Conservation (phyloP, 2,329 filamentous ascomycete genomes). For the Incumbomyces delicatus region DNA sequence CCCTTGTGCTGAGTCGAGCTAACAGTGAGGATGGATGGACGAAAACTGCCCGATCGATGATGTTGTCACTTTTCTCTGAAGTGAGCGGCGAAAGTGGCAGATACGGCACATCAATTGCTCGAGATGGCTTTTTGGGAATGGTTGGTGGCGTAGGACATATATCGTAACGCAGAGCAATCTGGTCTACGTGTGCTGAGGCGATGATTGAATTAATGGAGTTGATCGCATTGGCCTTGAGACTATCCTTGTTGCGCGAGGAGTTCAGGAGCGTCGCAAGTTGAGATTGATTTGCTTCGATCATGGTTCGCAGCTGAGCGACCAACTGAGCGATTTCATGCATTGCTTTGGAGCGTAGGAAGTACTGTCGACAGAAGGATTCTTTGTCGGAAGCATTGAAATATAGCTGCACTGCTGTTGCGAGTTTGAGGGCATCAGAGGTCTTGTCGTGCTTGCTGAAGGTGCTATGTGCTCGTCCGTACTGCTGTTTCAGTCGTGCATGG, state of each 20-base stretch:
- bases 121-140: slow-evolving; percentile 57
- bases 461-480: slow-evolving; percentile 62
- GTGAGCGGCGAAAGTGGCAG: slow-evolving; percentile 62
- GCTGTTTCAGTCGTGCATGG: slow-evolving; percentile 54
- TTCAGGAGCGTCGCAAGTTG: slow-evolving; percentile 52
- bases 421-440: slow-evolving; percentile 77
- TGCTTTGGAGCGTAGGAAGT: slow-evolving; percentile 79
- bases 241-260: slow-evolving; percentile 48
- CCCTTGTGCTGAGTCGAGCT: slow-evolving; percentile 55
- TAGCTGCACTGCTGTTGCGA: slow-evolving; percentile 78
- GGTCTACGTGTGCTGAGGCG: slow-evolving; percentile 85
- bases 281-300: slow-evolving; percentile 59
- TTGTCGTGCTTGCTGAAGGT: slow-evolving; percentile 74
- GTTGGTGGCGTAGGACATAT: slow-evolving; percentile 65
- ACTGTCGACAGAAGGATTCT: slow-evolving; percentile 67
- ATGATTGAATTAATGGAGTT: slow-evolving; percentile 82
- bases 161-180: slow-evolving; percentile 86
- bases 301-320: slow-evolving; percentile 68
- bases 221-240: slow-evolving; percentile 58
- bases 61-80: slow-evolving; percentile 32
- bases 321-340: slow-evolving; percentile 80
- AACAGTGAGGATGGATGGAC: slow-evolving; percentile 80
- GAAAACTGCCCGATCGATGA: slow-evolving; percentile 61
- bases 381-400: slow-evolving; percentile 55
- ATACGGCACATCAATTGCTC: slow-evolving; percentile 90